Conservation (phyloP, 306 rosid genomes). For the Vicia faba region DNA sequence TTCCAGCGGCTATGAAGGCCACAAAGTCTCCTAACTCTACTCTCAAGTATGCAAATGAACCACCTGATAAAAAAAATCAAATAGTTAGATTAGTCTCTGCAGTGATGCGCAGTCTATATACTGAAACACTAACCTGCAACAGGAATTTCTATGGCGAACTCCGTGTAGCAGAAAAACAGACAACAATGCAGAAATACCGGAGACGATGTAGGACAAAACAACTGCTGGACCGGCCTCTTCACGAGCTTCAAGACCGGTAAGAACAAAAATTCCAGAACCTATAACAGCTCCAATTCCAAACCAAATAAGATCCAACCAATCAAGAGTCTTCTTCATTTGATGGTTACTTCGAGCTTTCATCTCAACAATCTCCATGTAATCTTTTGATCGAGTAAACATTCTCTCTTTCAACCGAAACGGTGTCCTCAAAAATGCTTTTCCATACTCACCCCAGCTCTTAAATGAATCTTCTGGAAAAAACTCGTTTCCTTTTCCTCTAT, state of each 20-base stretch:
- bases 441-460: conserved; percentile 56
- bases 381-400: conserved; percentile 53
- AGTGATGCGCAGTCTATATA: too few species aligned
- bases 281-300: conserved; percentile 74
- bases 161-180: conserved; percentile 90
- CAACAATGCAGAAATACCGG: conserved; percentile 75
- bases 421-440: conserved; percentile 50
- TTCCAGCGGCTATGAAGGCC: conserved; percentile 81
- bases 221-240: conserved; percentile 63
- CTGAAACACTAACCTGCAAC: conserved; percentile 56
- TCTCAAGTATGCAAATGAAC: conserved; percentile 82
- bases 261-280: conserved; percentile 77
- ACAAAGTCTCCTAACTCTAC: conserved; percentile 81
- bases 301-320: conserved; percentile 90
- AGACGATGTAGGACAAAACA: conserved; percentile 65
- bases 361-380: conserved; percentile 61
- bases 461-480: conserved; percentile 87
- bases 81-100: background rate
- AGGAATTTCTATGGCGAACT: conserved; percentile 85
- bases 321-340: conserved; percentile 76
- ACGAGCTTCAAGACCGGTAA: conserved; percentile 70
- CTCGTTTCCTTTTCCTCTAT: conserved; percentile 45
- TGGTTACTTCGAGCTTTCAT: conserved; percentile 57
- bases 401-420: conserved; percentile 56
- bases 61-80: conserved; percentile 42